phyloP scores from a whole-genome alignment of 441 rosid species.

The Populus tomentosa region DNA sequence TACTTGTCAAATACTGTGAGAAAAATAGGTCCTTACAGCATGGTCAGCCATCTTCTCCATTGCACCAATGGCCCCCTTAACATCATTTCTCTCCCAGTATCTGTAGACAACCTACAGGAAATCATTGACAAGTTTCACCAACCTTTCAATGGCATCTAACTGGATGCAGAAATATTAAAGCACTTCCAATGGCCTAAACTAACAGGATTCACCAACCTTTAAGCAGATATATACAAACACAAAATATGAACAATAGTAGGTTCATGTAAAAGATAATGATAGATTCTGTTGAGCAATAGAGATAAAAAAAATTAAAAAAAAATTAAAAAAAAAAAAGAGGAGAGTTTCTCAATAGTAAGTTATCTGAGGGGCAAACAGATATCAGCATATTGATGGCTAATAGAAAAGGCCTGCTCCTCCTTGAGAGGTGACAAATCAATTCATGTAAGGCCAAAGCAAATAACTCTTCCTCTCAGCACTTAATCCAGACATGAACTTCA shows the following conservation, averaged over 20 bases:
- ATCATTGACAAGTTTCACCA: constrained; percentile 24
- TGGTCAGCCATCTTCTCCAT: constrained; percentile 96
- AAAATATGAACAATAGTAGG: not conserved
- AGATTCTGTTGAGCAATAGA: not conserved
- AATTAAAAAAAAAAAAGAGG: not conserved
- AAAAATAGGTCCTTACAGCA: constrained; percentile 48
- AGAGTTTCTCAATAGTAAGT: not conserved
- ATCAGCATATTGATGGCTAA: not conserved
- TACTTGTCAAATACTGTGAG: not conserved
- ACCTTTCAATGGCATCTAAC: constrained; percentile 7
- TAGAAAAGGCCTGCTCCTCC: not conserved
- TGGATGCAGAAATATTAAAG: not conserved
- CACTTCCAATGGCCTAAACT: not conserved
- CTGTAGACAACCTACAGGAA: constrained; percentile 67
- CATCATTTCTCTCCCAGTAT: constrained; percentile 84
- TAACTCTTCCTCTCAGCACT: not conserved
- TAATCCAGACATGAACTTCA: not conserved
- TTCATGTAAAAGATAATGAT: not conserved
- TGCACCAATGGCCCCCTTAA: constrained; percentile 14
- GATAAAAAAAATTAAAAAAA: not conserved
- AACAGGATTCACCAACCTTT: not conserved
- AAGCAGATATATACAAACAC: not conserved
- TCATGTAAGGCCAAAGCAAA: not conserved
- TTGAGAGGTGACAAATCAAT: not conserved
- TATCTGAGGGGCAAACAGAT: not conserved